Base-by-base conservation (phyloP, 2,329 filamentous ascomycete genomes). In the Anisogramma anomala region DNA sequence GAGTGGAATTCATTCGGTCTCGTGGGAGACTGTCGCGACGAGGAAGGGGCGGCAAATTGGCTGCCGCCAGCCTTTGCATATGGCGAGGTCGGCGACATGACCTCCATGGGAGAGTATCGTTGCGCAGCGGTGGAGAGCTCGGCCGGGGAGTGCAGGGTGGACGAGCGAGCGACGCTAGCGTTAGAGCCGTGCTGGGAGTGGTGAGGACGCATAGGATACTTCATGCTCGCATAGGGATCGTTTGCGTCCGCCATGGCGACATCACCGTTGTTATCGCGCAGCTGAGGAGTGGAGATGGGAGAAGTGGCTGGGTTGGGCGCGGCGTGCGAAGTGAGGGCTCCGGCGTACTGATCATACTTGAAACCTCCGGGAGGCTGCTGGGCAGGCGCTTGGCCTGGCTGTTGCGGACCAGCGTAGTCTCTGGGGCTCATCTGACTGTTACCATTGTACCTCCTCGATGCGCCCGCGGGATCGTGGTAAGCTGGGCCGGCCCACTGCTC, bases 21-120 rank as follows among this genome's bases (percentile, higher is more conserved):
- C 32, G 79, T 83, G 30, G 89, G 89, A 48, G 88, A 95, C 58
- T 88, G 83, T 47, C 84, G 77, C 51, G 74, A 68, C 52, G 66
- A 57, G 52, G 72, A 60, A 51, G 71, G 61, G 58, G 66, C 61
- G 52, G 67, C 53, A 59, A 69, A 67, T 66, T 82, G 65, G 57
- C 62, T 55, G 49, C 58, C 68, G 49, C 68, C 56, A 66, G 76
- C 48, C 33, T 71, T 57, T 33, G 76, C 73, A 64, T 93, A 93
- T 25, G 86, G 79, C 42, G 84, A 82, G 25, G 81, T 77, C 30
- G 87, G 84, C 46, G 87, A 86, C 47, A 93, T 68, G 13, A 78
- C 75, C 59, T 94, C 89, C 88, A 95, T 95, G 49, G 89, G 91
- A 34, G 89, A 96, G 64, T 96, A 96, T 57, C 88, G 79, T 60